A percentile compares a stretch with the other conserved stretches of the same genome.
These are phyloP conservation scores for Porcisia hertigi DNA, from an alignment of 208 protist genomes.

Conservation along the genomic window DNA sequence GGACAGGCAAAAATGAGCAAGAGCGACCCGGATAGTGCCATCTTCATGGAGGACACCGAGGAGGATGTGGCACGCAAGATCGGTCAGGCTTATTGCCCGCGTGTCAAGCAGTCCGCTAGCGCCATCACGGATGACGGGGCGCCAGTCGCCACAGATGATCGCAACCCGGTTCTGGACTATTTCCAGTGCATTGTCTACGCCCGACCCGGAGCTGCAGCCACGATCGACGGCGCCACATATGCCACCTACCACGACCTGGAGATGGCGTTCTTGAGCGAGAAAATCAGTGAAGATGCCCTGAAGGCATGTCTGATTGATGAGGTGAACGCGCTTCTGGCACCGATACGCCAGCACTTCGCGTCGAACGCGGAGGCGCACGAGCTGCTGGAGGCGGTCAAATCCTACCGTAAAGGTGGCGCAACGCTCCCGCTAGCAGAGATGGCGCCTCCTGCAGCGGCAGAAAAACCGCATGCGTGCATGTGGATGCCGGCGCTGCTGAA, in stretches of 20 bases:
- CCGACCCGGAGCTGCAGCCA: constrained; percentile 40
- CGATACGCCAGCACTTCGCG: constrained; percentile 95
- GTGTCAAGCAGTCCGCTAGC: constrained; percentile 43
- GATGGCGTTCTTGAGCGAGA: constrained; percentile 64
- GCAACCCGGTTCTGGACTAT: constrained; percentile 97
- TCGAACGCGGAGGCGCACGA: constrained; percentile 78
- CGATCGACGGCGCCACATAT: constrained; percentile 59
- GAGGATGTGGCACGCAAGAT: constrained; percentile 97
- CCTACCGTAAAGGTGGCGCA: constrained; percentile 54
- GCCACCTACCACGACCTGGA: constrained; percentile 84
- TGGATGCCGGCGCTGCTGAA: constrained; percentile 75
- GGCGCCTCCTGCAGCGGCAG: constrained; percentile 15
- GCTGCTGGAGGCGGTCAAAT: constrained; percentile 91
- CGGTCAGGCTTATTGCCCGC: constrained; percentile 94
- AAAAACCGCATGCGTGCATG: constrained; percentile 56
- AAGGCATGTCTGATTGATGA: constrained; percentile 81
- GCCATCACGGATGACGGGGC: constrained; percentile 79
- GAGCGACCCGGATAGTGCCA: constrained; percentile 97
- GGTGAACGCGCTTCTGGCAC: constrained; percentile 93
- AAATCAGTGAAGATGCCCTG: constrained; percentile 74
- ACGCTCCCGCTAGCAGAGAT: constrained; percentile 17
- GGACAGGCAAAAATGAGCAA: constrained; percentile 99
- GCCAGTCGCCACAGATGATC: constrained; percentile 66
- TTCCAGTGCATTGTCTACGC: constrained; percentile 92
- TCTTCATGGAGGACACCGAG: constrained; percentile 99